Percentiles rank a stretch among this genome's conserved stretches.
These are phyloP conservation scores for Fragilaria crotonensis DNA, from an alignment of 108 stramenopile species.

Conservation along the genomic window DNA sequence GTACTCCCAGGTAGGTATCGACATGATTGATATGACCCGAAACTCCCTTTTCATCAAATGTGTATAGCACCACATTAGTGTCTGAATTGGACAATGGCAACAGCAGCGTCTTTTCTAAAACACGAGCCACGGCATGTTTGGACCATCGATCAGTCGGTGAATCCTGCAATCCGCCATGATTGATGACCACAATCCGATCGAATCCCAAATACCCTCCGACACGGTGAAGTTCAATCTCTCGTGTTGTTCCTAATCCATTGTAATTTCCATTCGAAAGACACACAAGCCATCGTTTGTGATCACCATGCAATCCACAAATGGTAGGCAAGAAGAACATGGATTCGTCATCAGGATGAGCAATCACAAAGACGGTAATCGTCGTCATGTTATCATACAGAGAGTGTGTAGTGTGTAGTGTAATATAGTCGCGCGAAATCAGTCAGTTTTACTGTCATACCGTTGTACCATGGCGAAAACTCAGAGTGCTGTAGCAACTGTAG, in stretches of 20 bases:
- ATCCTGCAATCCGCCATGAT: slow-evolving; percentile 28
- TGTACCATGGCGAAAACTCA: too few relatives aligned
- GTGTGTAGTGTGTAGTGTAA: too few relatives aligned
- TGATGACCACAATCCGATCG: too few relatives aligned
- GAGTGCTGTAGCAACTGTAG: too few relatives aligned
- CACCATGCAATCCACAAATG: too few relatives aligned
- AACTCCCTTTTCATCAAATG: slow-evolving; percentile 69
- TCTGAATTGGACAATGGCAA: too few relatives aligned
- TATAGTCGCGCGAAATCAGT: too few relatives aligned
- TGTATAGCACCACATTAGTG: slow-evolving; percentile 38
- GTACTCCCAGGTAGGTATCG: slow-evolving; percentile 56
- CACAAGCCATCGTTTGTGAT: slow-evolving; percentile 20
- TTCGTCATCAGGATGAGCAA: slow-evolving; percentile 62
- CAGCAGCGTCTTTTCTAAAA: slow-evolving; percentile 6
- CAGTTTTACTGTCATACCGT: too few relatives aligned
- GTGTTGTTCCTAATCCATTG: slow-evolving; percentile 55
- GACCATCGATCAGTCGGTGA: slow-evolving; percentile 37
- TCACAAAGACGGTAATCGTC: slow-evolving; percentile 23
- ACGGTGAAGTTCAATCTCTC: slow-evolving; percentile 43
- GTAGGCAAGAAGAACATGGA: slow-evolving; percentile 80
- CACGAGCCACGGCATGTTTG: slow-evolving; percentile 12
- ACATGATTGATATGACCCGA: slow-evolving; percentile 80
- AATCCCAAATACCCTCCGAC: slow-evolving; percentile 43
- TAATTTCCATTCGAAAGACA: slow-evolving; percentile 78
- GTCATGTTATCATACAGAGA: too few relatives aligned